These are phyloP conservation scores for Galium porrigens DNA, from an alignment of 305 asterid species.

Conservation along the genomic window DNA sequence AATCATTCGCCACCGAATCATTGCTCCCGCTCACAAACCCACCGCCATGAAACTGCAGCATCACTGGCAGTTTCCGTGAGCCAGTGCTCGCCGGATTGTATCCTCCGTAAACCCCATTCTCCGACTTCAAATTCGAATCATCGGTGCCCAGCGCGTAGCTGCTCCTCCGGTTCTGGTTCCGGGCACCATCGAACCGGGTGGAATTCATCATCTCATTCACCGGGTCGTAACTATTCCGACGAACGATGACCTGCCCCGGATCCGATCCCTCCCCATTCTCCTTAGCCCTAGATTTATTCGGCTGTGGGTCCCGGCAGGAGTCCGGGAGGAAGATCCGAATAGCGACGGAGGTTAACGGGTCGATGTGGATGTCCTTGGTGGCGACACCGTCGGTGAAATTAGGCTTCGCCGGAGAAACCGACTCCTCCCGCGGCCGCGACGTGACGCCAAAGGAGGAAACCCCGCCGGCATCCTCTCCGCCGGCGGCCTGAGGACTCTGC, in stretches of 20 bases:
- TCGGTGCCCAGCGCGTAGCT: slow-evolving; percentile 31
- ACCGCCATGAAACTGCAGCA: slow-evolving; percentile 86
- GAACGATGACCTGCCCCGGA: slow-evolving; percentile 13
- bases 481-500: slow-evolving; percentile 29
- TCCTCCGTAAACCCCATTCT: slow-evolving; percentile 48
- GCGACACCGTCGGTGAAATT: slow-evolving; percentile 76
- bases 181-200: slow-evolving; percentile 20
- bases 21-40: slow-evolving; percentile 84
- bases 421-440: slow-evolving; percentile 65
- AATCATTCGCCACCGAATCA: slow-evolving; percentile 68
- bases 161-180: slow-evolving; percentile 30
- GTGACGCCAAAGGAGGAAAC: slow-evolving; percentile 54
- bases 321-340: slow-evolving; percentile 67
- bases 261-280: slow-evolving; percentile 25
- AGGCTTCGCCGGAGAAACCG: slow-evolving; percentile 40
- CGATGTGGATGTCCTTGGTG: slow-evolving; percentile 71
- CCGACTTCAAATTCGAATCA: slow-evolving; percentile 30
- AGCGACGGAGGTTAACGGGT: slow-evolving; percentile 49
- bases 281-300: slow-evolving; percentile 20
- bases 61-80: slow-evolving; percentile 46
- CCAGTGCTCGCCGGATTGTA: slow-evolving; percentile 45
- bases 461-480: slow-evolving; percentile 12
- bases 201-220: slow-evolving; percentile 18
- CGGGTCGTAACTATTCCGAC: slow-evolving; percentile 48
- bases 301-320: slow-evolving; percentile 38